A percentile compares a stretch with the other conserved stretches of the same genome.
Conservation (phyloP, 139 green algal genomes). For the Astrephomene gubernaculifera region DNA sequence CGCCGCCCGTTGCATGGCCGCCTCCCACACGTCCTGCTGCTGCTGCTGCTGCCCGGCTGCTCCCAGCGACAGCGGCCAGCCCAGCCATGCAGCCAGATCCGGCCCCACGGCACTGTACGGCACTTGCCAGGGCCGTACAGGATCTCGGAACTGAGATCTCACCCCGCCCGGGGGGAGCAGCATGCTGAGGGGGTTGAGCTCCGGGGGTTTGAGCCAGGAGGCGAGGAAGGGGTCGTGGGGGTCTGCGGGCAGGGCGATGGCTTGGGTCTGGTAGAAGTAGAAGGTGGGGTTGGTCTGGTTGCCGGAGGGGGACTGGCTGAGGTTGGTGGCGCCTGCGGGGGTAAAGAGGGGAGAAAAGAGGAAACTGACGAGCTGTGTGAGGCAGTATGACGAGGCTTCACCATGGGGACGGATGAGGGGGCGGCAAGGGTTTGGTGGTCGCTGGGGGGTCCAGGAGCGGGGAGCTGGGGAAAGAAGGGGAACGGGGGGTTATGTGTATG, state of each 20-base stretch:
- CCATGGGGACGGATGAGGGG: no score
- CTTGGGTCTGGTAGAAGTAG: conserved; percentile 58
- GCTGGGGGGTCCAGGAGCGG: no score
- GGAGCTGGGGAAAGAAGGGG: background rate
- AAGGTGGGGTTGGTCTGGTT: conserved; percentile 49
- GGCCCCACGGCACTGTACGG: background rate
- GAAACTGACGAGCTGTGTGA: no score
- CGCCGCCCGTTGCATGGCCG: background rate
- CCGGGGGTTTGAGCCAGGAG: conserved; percentile 47
- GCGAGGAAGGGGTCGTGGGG: conserved; percentile 52
- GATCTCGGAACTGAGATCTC: conserved; percentile 61
- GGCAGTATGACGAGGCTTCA: no score
- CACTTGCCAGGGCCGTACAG: conserved; percentile 47
- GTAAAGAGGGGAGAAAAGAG: background rate
- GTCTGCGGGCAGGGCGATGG: conserved; percentile 50
- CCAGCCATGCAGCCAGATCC: conserved; percentile 14
- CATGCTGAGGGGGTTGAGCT: conserved; percentile 43
- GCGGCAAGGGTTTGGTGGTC: no score
- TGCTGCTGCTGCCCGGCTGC: background rate
- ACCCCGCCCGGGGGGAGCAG: conserved; percentile 32
- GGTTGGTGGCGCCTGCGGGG: conserved; percentile 36
- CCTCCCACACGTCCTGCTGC: background rate
- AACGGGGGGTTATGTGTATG: background rate
- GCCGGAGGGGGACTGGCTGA: conserved; percentile 44
- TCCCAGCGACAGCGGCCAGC: background rate